Conservation (phyloP, 768 basidiomycete genomes). For the Russula foetens region DNA sequence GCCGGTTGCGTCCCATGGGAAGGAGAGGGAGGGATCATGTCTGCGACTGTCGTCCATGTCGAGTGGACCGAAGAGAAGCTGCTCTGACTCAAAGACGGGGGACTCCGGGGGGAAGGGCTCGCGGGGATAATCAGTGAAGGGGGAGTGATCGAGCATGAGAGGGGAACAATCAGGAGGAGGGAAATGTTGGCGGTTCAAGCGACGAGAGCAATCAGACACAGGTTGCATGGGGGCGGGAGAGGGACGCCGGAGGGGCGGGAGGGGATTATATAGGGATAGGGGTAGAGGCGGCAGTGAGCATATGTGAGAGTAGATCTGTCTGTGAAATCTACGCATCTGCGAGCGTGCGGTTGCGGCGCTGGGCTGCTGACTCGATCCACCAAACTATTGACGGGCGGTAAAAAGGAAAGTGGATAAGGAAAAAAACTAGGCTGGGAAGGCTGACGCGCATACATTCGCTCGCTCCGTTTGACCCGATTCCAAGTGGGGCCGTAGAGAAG, state of each 20-base stretch:
- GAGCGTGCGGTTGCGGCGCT: neutral
- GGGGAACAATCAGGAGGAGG: constrained; percentile 23
- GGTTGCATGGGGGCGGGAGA: constrained; percentile 23
- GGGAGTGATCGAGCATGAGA: constrained; percentile 22
- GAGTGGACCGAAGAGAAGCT: constrained; percentile 48
- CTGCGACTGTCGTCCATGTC: constrained; percentile 43
- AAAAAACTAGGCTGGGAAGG: neutral
- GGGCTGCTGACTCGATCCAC: constrained; percentile 5
- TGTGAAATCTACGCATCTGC: neutral
- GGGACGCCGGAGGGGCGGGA: constrained; percentile 23
- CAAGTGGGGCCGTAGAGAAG: neutral
- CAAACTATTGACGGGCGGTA: neutral
- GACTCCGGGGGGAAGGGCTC: constrained; percentile 28
- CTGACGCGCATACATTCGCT: neutral
- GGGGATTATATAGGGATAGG: constrained; percentile 22
- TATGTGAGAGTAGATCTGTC: neutral
- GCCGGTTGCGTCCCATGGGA: constrained; percentile 34
- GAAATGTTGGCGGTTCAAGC: too few species aligned
- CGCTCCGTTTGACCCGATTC: too few species aligned
- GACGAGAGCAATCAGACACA: constrained; percentile 12
- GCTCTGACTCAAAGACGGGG: constrained; percentile 36
- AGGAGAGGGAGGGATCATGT: constrained; percentile 24
- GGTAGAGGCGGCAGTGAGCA: constrained; percentile 15
- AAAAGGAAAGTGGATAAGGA: neutral
- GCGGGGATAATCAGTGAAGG: constrained; percentile 23